Percentiles rank a stretch among this genome's conserved stretches.
phyloP scores from a whole-genome alignment of 495 filamentous ascomycete species.

The Xylaria scruposa region DNA sequence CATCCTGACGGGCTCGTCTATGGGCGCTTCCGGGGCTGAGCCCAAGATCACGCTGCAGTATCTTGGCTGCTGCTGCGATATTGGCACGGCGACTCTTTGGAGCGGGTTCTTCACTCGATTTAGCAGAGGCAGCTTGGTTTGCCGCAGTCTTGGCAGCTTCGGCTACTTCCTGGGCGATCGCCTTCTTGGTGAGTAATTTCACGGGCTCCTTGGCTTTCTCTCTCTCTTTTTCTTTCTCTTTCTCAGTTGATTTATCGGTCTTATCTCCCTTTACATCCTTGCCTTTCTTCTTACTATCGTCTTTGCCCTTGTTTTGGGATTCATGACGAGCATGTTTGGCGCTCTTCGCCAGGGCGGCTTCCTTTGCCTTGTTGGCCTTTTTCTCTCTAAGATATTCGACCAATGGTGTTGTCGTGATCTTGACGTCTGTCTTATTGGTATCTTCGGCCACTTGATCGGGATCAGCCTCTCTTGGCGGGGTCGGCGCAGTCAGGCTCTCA shows the following conservation, averaged over 20 bases:
- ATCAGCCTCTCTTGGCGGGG: conserved; percentile 53
- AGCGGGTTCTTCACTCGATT: conserved; percentile 40
- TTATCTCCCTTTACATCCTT: conserved; percentile 68
- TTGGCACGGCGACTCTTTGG: conserved; percentile 67
- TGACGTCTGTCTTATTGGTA: conserved; percentile 62
- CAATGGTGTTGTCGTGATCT: conserved; percentile 81
- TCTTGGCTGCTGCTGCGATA: conserved; percentile 77
- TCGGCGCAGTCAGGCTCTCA: conserved; percentile 81
- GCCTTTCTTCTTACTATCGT: conserved; percentile 61
- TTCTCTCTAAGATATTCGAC: conserved; percentile 90
- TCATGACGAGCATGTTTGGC: conserved; percentile 58
- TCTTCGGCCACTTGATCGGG: conserved; percentile 60
- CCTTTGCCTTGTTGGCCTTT: conserved; percentile 87
- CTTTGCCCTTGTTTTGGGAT: conserved; percentile 52
- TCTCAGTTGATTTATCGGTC: conserved; percentile 54
- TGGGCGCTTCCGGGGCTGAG: conserved; percentile 69
- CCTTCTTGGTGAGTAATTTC: conserved; percentile 79
- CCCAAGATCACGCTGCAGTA: conserved; percentile 89
- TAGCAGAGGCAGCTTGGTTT: conserved; percentile 42
- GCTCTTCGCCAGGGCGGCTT: conserved; percentile 56
- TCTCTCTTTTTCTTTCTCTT: conserved; percentile 55
- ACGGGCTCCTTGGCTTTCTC: conserved; percentile 74
- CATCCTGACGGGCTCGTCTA: conserved; percentile 58
- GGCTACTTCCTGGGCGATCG: conserved; percentile 59
- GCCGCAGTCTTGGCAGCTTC: conserved; percentile 51